Evolutionary conservation across 345 rosid species (phyloP).

Genomic region (Linum lewisii): DNA sequence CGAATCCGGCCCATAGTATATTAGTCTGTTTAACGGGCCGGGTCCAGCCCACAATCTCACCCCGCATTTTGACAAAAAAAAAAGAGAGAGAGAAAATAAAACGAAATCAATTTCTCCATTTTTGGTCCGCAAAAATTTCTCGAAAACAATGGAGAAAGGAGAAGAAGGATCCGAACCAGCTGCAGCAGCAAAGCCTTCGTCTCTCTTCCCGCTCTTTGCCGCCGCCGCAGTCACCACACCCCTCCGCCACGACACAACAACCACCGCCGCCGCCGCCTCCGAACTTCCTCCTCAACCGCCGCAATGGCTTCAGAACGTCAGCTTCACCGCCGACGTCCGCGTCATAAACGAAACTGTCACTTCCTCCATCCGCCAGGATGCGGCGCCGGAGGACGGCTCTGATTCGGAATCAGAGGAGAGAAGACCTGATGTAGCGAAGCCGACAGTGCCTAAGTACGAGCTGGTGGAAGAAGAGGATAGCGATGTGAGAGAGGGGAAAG

Average conservation of each 20-base stretch:
- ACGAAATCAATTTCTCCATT: not conserved
- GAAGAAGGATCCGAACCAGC: not conserved
- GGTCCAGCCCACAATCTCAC: too few relatives aligned
- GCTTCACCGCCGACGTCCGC: conserved; percentile 70
- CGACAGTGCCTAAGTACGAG: conserved; percentile 28
- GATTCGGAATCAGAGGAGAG: not conserved
- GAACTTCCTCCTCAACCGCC: conserved; percentile 19
- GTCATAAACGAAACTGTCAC: conserved; percentile 41
- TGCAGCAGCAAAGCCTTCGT: not conserved
- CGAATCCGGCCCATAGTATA: too few relatives aligned
- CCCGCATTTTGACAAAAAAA: too few relatives aligned
- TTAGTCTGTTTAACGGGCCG: too few relatives aligned
- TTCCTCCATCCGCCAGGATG: conserved; percentile 20
- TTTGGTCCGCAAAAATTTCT: not conserved
- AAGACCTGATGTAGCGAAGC: not conserved
- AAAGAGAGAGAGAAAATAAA: too few relatives aligned
- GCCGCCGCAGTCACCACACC: conserved; percentile 13
- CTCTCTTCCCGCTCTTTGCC: conserved; percentile 38
- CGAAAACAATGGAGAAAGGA: conserved; percentile 7
- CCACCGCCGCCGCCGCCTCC: conserved; percentile 16
- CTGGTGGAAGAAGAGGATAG: conserved; percentile 33
- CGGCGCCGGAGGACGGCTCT: conserved; percentile 19
- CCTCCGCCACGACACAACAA: not conserved
- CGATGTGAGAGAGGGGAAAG: conserved; percentile 10
- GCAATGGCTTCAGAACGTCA: conserved; percentile 74